A percentile compares a stretch with the other conserved stretches of the same genome.
These are phyloP conservation scores for Hanseniaspora guilliermondii DNA, from an alignment of 805 yeast genomes.

Conservation along the genomic window DNA sequence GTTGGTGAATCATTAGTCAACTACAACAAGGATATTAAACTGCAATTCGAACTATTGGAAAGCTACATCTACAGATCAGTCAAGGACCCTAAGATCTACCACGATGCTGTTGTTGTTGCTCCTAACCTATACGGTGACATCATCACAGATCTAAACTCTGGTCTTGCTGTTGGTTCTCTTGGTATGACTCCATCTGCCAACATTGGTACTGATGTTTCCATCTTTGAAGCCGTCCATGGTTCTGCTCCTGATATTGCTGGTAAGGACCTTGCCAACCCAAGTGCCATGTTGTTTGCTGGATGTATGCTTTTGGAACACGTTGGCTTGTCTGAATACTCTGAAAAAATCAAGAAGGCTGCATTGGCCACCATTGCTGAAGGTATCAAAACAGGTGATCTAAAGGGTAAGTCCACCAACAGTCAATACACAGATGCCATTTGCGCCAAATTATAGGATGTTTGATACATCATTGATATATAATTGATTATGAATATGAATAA, in stretches of 20 bases:
- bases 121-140: constrained; percentile 99
- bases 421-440: constrained; percentile 90
- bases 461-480: neutral
- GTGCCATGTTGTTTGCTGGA: constrained; percentile 88
- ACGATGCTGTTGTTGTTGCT: constrained; percentile 85
- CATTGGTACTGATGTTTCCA: constrained; percentile 96
- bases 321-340: constrained; percentile 74
- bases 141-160: constrained; percentile 94
- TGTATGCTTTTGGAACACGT: constrained; percentile 99
- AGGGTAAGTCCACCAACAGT: constrained; percentile 78
- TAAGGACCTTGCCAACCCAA: constrained; percentile 97
- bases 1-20: constrained; percentile 80
- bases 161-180: constrained; percentile 87
- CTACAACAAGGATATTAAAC: constrained; percentile 81
- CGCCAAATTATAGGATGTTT: constrained; percentile 25
- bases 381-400: constrained; percentile 92
- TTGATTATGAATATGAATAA: neutral
- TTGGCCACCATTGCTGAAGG: constrained; percentile 83
- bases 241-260: constrained; percentile 99
- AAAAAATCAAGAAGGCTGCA: constrained; percentile 78
- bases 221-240: constrained; percentile 99
- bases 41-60: constrained; percentile 82
- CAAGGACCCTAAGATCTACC: constrained; percentile 73
- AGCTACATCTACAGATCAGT: constrained; percentile 88
- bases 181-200: constrained; percentile 98